phyloP scores from a whole-genome alignment of 495 filamentous ascomycete species.

The Neurospora africana region DNA sequence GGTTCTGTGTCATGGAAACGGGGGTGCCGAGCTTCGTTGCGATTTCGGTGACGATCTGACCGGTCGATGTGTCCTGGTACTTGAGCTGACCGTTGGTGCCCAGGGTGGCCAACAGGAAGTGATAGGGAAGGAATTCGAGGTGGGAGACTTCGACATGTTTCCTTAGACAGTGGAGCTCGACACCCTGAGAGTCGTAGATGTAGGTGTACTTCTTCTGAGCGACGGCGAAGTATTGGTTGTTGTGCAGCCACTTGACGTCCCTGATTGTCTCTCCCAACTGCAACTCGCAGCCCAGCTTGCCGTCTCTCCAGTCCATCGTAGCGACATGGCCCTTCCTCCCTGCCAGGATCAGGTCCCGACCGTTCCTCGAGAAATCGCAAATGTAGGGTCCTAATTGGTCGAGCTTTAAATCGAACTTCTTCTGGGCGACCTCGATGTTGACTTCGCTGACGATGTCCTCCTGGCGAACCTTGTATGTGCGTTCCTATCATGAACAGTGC shows the following conservation, averaged over 20 bases:
- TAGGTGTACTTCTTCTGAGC: conserved; percentile 90
- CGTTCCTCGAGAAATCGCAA: conserved; percentile 81
- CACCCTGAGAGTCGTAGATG: conserved; percentile 84
- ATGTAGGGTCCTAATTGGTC: conserved; percentile 75
- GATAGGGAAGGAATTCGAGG: conserved; percentile 93
- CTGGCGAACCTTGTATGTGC: conserved; percentile 85
- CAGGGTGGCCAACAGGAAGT: conserved; percentile 83
- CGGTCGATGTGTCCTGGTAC: conserved; percentile 92
- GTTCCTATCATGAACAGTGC: conserved; percentile 34
- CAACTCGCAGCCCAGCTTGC: conserved; percentile 80
- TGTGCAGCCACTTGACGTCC: conserved; percentile 88
- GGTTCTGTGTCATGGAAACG: conserved; percentile 76
- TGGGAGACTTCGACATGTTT: conserved; percentile 87
- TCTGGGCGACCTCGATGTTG: conserved; percentile 74
- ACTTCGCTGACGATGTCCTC: conserved; percentile 71
- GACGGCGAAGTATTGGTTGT: conserved; percentile 93
- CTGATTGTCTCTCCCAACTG: conserved; percentile 82
- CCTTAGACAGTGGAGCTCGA: conserved; percentile 82
- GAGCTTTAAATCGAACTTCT: conserved; percentile 81
- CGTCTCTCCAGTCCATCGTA: conserved; percentile 92
- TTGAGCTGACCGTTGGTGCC: conserved; percentile 77
- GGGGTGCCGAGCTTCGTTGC: conserved; percentile 76
- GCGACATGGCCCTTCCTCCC: conserved; percentile 92
- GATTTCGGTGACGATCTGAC: conserved; percentile 71
- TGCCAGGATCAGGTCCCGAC: conserved; percentile 70